A percentile compares a stretch with the other conserved stretches of the same genome.
Conservation (phyloP, 73 alveolate genomes). For the Paramecium pentaurelia region DNA sequence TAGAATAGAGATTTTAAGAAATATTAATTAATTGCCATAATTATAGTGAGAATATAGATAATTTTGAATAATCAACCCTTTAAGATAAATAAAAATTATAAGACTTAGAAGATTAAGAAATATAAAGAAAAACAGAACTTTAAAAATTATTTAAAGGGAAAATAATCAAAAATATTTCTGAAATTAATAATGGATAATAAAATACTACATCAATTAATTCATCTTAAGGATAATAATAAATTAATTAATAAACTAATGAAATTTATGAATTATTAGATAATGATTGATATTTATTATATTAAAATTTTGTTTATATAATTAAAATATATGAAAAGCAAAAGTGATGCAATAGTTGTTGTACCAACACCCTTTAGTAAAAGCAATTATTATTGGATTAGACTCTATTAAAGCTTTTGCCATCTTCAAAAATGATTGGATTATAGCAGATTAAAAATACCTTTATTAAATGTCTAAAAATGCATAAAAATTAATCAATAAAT, state of each 20-base stretch:
- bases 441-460: not conserved
- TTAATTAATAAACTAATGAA: not conserved
- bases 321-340: not conserved
- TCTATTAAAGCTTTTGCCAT: not conserved
- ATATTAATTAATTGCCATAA: not conserved
- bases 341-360: not conserved
- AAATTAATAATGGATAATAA: not conserved
- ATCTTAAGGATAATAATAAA: not conserved
- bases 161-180: not conserved
- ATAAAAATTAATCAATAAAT: not conserved
- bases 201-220: not conserved
- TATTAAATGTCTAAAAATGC: not conserved
- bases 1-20: not conserved
- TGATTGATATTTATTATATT: not conserved
- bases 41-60: not conserved
- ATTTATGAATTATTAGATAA: not conserved
- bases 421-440: not conserved
- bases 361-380: not conserved
- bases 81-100: not conserved
- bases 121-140: not conserved
- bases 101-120: not conserved
- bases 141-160: not conserved
- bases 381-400: not conserved
- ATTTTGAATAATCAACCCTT: not conserved
- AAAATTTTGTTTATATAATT: not conserved